Percentiles rank a stretch among this genome's conserved stretches.
These are phyloP conservation scores for Uronychia binucleata DNA, from an alignment of 73 alveolate genomes.

Conservation along the genomic window DNA sequence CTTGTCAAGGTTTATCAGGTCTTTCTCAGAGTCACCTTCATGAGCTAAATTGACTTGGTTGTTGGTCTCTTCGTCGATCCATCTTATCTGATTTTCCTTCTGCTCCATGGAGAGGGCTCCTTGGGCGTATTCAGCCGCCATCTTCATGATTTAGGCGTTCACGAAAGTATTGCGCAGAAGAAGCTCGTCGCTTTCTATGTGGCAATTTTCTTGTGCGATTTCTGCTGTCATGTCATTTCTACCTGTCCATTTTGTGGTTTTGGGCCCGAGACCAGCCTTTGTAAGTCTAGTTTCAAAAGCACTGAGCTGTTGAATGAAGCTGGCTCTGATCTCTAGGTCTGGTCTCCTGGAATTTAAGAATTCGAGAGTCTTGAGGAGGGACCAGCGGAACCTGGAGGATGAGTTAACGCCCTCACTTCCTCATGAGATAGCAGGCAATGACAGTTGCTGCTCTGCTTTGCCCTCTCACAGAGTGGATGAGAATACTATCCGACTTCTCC, in stretches of 20 bases:
- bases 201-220: slow-evolving; percentile 17
- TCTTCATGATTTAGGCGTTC: slow-evolving; percentile 78
- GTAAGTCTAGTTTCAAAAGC: slow-evolving; percentile 19
- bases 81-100: slow-evolving; percentile 20
- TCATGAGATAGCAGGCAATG: slow-evolving; percentile 74
- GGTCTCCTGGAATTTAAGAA: slow-evolving; percentile 91
- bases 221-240: neutral
- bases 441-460: slow-evolving; percentile 65
- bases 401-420: slow-evolving; percentile 53
- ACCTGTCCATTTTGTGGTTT: slow-evolving; percentile 34
- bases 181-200: slow-evolving; percentile 50
- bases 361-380: slow-evolving; percentile 88
- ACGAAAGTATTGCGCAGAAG: slow-evolving; percentile 55
- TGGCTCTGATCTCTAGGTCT: slow-evolving; percentile 78
- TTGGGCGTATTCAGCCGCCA: slow-evolving; percentile 70
- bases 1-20: slow-evolving; percentile 30
- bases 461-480: slow-evolving; percentile 76
- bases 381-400: slow-evolving; percentile 74
- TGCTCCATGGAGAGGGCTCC: neutral
- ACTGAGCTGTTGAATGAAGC: slow-evolving; percentile 14
- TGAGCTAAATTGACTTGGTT: slow-evolving; percentile 6
- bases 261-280: slow-evolving; percentile 9
- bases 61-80: slow-evolving; percentile 25
- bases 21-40: slow-evolving; percentile 41
- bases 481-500: slow-evolving; percentile 67